A percentile compares a stretch with the other conserved stretches of the same genome.
Conservation (phyloP, 1,139 yeast species). For the Zhuliangozyma blackwelliae region DNA sequence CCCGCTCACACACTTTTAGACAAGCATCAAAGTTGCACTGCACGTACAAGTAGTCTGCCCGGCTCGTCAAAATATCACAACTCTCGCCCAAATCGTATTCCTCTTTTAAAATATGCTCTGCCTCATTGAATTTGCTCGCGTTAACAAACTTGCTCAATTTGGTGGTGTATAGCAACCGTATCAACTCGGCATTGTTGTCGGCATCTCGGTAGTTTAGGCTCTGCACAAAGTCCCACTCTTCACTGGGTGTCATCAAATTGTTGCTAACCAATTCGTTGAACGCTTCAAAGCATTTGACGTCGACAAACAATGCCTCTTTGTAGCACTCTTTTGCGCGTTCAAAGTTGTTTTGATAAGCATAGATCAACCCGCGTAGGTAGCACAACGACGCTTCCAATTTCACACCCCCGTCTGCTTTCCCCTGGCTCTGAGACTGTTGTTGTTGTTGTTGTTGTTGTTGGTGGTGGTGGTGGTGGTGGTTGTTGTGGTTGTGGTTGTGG, state of each 20-base stretch:
- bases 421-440: neutral
- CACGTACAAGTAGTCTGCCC: slow-evolving; percentile 68
- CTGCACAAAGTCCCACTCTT: slow-evolving; percentile 79
- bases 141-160: slow-evolving; percentile 72
- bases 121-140: slow-evolving; percentile 55
- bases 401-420: slow-evolving; percentile 62
- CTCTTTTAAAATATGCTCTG: slow-evolving; percentile 61
- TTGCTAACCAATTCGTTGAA: slow-evolving; percentile 74
- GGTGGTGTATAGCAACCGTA: slow-evolving; percentile 70
- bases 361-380: slow-evolving; percentile 78
- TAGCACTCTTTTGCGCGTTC: slow-evolving; percentile 85
- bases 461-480: neutral
- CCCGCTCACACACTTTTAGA: slow-evolving; percentile 63
- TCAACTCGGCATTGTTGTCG: slow-evolving; percentile 78
- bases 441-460: too few relatives aligned
- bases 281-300: slow-evolving; percentile 92
- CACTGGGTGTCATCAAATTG: slow-evolving; percentile 75
- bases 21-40: slow-evolving; percentile 83
- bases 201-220: slow-evolving; percentile 67
- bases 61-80: slow-evolving; percentile 62
- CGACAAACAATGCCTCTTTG: slow-evolving; percentile 81
- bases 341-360: slow-evolving; percentile 78
- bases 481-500: slow-evolving; percentile 1
- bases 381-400: slow-evolving; percentile 86
- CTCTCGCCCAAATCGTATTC: slow-evolving; percentile 70